Evolutionary conservation across 2,329 filamentous ascomycete genomes (phyloP), one percentile per base, ranked within the genome.

Genomic region (Diaporthe destruens): DNA sequence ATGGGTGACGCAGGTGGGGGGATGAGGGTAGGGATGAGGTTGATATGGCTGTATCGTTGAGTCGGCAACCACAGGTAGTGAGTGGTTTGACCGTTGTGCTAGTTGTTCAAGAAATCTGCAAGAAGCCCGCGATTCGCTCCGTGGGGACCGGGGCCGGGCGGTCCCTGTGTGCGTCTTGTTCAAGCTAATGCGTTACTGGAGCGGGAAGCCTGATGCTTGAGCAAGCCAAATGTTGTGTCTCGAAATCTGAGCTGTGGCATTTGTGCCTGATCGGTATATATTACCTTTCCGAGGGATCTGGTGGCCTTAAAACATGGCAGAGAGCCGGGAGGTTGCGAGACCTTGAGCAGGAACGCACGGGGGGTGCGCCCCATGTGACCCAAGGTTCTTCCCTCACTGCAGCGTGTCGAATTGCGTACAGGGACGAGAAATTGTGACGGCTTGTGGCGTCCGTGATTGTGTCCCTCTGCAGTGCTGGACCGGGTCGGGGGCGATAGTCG

Each of bases 101-200:
- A 42, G 39, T 16, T 66, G 61, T 63, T 63, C 71, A 67, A 63
- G 67, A 68, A 68, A 51, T 42, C 51, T 51, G 57, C 66, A 36
- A 32, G 44, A 51, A 57, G 47, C 47, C 53, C 69, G 51, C 56
- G 72, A 66, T 53, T 42, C 69, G 56, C 34, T 29, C 44, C 39
- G 25, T 61, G n/a, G 32, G 61, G 20, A 12, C 61, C 47, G 44
- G 44, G n/a, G 36, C 20, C 32, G 36, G 47, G 32, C n/a, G 32
- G 12, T 25, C 20, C n/a, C 23, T n/a, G 61, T 23, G 25, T 32
- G 6, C 44, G 6, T 36, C 12, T 34, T 12, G 44, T 53, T 16
- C 32, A 39, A 66, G n/a, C 47, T 53, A 23, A 11, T 36, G 32
- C 51, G 7, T 20, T 23, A 47, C 25, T 66, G 32, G 61, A 23